Base-by-base conservation (phyloP, 1,284 basidiomycete genomes). In the Melampsora larici-populina region DNA sequence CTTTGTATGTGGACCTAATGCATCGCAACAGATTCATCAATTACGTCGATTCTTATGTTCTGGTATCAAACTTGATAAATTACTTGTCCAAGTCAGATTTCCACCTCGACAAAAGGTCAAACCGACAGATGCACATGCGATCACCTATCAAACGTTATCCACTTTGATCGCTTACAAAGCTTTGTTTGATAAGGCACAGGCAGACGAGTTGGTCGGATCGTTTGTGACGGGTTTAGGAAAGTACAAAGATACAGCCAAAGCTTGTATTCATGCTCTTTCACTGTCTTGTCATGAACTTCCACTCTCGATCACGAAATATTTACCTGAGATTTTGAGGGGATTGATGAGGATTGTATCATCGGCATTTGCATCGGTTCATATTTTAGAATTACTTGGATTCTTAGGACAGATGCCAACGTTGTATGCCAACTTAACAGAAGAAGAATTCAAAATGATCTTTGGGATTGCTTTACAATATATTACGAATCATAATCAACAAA, bases 341-440 rank as follows among this genome's bases (percentile, higher is more conserved):
- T 88, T 98, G 51, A 91, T 92, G 9, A 92, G 93, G 82, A 96
- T 99, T 84, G 94, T 98, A 89, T 94, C 93, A 2, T 95, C 93
- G 78, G 90, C 93, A 3, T 90, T 90, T 69, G 92, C 98, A 87
- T 92, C 94, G 2, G 92, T 97, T 13, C 95, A 99, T 83, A 97
- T 99, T 82, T 89, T 99, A 79, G 93, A 93, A 81, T 92, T 99
- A 83, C 89, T 99, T 43, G 89, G 90, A 66, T 91, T 96, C 79
- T 88, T 97, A 68, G 94, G 93, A 5, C 92, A 94, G 9, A 87
- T 89, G 72, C 90, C 89, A 0, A 85, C 88, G 1, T 86, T 97
- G 18, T 93, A 95, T 84, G 89, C 90, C 79, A 99, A 98, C 84
- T 93, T 99, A 81, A 96, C 92, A 8, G 93, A 96, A 80, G 88